These are phyloP conservation scores for Termitomyces sp. DNA, from an alignment of 768 basidiomycete species.

Conservation along the genomic window DNA sequence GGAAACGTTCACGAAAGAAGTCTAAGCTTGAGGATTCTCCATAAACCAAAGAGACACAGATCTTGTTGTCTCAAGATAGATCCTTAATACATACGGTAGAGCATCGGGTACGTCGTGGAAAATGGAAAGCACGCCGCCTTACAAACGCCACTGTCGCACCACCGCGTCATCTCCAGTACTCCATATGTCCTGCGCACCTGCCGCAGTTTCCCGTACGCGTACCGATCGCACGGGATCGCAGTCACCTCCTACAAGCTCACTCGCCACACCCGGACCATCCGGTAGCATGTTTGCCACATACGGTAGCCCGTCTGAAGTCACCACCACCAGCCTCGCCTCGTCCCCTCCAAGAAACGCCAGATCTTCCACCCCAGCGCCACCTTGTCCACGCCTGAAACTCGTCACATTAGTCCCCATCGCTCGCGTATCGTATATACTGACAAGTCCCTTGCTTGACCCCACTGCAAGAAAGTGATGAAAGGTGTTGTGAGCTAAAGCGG, in stretches of 20 bases:
- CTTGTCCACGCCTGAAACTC: constrained; percentile 34
- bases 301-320: constrained; percentile 58
- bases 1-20: background rate
- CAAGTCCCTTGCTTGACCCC: constrained; percentile 52
- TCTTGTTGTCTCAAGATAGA: background rate
- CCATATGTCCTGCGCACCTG: constrained; percentile 39
- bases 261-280: constrained; percentile 36
- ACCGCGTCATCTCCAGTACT: constrained; percentile 62
- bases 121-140: background rate
- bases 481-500: constrained; percentile 32
- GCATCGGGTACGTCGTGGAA: background rate
- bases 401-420: constrained; percentile 19
- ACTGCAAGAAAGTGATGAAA: constrained; percentile 49
- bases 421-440: constrained; percentile 53
- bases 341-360: constrained; percentile 29
- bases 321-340: constrained; percentile 34
- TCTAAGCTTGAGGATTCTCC: background rate
- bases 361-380: constrained; percentile 47
- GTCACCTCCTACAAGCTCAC: constrained; percentile 56
- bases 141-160: constrained; percentile 38
- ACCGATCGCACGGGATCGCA: constrained; percentile 56
- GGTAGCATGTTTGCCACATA: constrained; percentile 43
- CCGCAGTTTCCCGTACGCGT: constrained; percentile 18
- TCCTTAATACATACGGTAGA: background rate
- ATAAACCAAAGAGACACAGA: background rate